Percentiles rank a stretch among this genome's conserved stretches.
These are phyloP conservation scores for Striga asiatica DNA, from an alignment of 257 asterid species.

Conservation along the genomic window DNA sequence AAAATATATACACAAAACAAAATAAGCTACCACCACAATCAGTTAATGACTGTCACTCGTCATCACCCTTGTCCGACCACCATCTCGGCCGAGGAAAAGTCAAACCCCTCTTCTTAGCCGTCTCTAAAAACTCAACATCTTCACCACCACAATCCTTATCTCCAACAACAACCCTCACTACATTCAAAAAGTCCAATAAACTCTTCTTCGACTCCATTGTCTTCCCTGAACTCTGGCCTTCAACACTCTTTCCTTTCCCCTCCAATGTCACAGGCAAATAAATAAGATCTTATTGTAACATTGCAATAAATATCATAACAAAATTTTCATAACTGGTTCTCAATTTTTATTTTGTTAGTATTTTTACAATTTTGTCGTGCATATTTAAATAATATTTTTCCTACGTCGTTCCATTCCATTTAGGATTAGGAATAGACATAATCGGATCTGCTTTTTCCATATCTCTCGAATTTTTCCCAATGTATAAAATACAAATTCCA, in stretches of 20 bases:
- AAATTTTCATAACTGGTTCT: too few species aligned
- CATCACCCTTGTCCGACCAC: constrained; percentile 26
- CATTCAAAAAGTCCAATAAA: constrained; percentile 13
- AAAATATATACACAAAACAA: too few species aligned
- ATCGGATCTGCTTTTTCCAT: too few species aligned
- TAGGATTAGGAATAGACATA: too few species aligned
- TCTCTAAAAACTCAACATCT: constrained; percentile 21
- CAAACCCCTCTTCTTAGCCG: constrained; percentile 27
- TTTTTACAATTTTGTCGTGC: too few species aligned
- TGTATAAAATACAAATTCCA: too few species aligned
- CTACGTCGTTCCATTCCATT: too few species aligned
- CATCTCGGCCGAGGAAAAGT: constrained; percentile 30
- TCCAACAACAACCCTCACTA: constrained; percentile 10
- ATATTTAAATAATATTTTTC: too few species aligned
- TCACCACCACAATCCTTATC: not conserved
- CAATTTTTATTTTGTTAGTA: too few species aligned
- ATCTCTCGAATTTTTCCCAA: too few species aligned
- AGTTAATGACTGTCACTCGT: not conserved
- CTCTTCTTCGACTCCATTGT: constrained; percentile 2
- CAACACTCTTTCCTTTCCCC: constrained; percentile 12
- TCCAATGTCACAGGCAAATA: constrained; percentile 23
- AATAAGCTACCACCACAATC: not conserved
- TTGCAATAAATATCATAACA: too few species aligned
- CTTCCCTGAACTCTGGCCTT: constrained; percentile 1
- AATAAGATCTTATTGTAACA: too few species aligned